Conservation (phyloP, 768 basidiomycete species). For the Lactarius sanguifluus region DNA sequence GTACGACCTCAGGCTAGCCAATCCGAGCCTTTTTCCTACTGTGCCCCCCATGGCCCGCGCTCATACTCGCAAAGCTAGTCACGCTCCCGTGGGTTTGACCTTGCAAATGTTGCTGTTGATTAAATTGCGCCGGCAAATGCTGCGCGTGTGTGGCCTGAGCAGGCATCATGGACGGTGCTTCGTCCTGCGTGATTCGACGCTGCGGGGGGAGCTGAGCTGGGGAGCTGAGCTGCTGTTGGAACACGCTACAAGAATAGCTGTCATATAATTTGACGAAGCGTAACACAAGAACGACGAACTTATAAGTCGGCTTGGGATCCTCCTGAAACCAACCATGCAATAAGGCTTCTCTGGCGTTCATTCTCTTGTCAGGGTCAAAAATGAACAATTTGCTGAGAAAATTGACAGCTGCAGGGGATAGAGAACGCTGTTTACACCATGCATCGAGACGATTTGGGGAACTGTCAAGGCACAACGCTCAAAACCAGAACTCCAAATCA, state of each 20-base stretch:
- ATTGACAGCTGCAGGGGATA: slow-evolving; percentile 66
- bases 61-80: slow-evolving; percentile 61
- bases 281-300: slow-evolving; percentile 47
- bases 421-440: slow-evolving; percentile 74
- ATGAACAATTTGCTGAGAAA: slow-evolving; percentile 83
- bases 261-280: not conserved
- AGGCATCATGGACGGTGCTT: slow-evolving; percentile 85
- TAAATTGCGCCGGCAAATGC: slow-evolving; percentile 43
- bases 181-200: slow-evolving; percentile 89
- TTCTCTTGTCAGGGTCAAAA: slow-evolving; percentile 85
- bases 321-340: slow-evolving; percentile 91
- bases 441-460: slow-evolving; percentile 60
- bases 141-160: slow-evolving; percentile 46
- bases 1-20: slow-evolving; percentile 35
- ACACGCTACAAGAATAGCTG: slow-evolving; percentile 52
- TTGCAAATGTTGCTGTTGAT: slow-evolving; percentile 47
- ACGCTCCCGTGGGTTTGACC: slow-evolving; percentile 47
- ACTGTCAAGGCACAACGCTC: slow-evolving; percentile 33
- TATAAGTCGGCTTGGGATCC: slow-evolving; percentile 80
- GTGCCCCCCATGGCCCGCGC: slow-evolving; percentile 50
- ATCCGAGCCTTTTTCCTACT: slow-evolving; percentile 63
- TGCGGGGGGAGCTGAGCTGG: slow-evolving; percentile 76
- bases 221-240: slow-evolving; percentile 52
- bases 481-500: not conserved
- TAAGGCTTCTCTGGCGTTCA: slow-evolving; percentile 81